phyloP scores from a whole-genome alignment of 352 stramenopile genomes.

The Phytophthora pluvialis region DNA sequence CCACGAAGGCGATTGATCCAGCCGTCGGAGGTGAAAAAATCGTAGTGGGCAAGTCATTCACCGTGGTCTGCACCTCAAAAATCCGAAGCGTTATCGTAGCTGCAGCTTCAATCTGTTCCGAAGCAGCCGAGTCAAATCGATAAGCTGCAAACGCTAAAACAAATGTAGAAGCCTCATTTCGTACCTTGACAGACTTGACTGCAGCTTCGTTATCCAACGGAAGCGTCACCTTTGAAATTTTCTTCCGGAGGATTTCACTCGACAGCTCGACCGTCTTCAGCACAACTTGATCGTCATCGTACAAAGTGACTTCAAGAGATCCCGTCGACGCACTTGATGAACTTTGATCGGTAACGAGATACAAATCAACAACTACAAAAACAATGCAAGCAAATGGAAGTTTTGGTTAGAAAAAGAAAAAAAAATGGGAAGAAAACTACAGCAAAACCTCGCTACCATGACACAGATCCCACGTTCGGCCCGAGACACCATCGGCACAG shows the following conservation, averaged over 20 bases:
- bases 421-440: not conserved
- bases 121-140: not conserved
- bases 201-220: conserved; percentile 7
- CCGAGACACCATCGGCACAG: conserved; percentile 19
- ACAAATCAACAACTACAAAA: conserved; percentile 39
- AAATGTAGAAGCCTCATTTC: not conserved
- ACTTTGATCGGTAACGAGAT: conserved; percentile 26
- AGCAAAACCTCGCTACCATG: conserved; percentile 37
- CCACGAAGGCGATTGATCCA: conserved; percentile 17
- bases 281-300: conserved; percentile 21
- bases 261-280: conserved; percentile 16
- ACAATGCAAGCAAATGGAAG: not conserved
- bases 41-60: conserved; percentile 32
- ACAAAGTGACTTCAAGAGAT: conserved; percentile 29
- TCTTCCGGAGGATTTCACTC: conserved; percentile 14
- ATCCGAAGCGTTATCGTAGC: conserved; percentile 24
- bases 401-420: not conserved
- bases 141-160: not conserved
- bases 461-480: conserved; percentile 40
- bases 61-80: conserved; percentile 40
- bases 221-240: conserved; percentile 24
- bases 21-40: conserved; percentile 28
- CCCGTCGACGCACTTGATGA: conserved; percentile 8
- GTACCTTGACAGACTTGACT: conserved; percentile 26
- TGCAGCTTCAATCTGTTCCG: conserved; percentile 30